phyloP scores from a whole-genome alignment of 1,139 yeast species.

The Blastobotrys elegans region DNA sequence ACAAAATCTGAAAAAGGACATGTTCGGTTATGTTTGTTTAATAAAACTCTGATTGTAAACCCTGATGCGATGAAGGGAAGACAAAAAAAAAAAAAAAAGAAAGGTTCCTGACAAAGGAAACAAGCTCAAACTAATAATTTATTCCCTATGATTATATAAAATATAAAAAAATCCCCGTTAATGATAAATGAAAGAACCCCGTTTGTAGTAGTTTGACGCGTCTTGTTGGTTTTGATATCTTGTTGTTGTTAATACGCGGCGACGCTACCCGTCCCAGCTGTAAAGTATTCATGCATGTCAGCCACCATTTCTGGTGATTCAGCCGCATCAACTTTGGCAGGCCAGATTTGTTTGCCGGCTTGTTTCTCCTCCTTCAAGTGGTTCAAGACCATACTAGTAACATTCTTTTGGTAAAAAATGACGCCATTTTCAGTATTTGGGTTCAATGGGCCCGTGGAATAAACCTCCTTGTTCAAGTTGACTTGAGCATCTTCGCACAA shows the following conservation, averaged over 20 bases:
- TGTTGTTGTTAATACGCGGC: not conserved
- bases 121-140: too few species aligned
- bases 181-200: not conserved
- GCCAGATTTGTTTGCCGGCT: slow-evolving; percentile 3
- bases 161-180: not conserved
- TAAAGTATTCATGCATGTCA: slow-evolving; percentile 5
- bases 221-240: not conserved
- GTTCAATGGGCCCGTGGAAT: slow-evolving; percentile 13
- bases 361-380: slow-evolving; percentile 3
- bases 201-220: not conserved
- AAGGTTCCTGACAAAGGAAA: too few species aligned
- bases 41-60: too few species aligned
- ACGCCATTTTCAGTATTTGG: slow-evolving; percentile 14
- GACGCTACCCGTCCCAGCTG: not conserved
- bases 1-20: too few species aligned
- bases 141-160: too few species aligned
- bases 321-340: not conserved
- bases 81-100: not conserved
- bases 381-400: slow-evolving; percentile 9
- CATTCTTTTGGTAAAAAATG: slow-evolving; percentile 10
- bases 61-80: not conserved
- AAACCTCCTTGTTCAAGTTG: slow-evolving; percentile 9
- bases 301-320: slow-evolving; percentile 3
- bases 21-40: too few species aligned
- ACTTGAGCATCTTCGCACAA: slow-evolving; percentile 11